phyloP scores from a whole-genome alignment of 352 stramenopile genomes.

The Globisporangium perplexum region DNA sequence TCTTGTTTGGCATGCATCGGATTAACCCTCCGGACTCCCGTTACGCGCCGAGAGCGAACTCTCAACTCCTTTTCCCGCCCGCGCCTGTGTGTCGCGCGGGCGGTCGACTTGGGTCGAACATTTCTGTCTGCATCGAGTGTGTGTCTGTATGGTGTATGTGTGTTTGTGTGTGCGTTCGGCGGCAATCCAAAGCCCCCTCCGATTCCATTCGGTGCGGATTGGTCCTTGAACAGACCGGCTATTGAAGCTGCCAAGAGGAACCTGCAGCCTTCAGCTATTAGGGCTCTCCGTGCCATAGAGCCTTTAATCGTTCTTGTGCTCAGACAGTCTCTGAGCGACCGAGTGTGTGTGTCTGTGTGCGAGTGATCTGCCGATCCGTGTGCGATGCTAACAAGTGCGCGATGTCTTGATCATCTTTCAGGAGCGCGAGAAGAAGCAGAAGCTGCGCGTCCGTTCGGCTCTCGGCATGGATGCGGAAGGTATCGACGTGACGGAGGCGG shows the following conservation, averaged over 20 bases:
- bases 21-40: constrained; percentile 90
- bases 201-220: constrained; percentile 72
- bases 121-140: constrained; percentile 10
- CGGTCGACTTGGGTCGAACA: constrained; percentile 77
- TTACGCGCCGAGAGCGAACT: constrained; percentile 76
- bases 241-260: constrained; percentile 86
- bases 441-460: constrained; percentile 72
- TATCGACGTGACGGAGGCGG: constrained; percentile 76
- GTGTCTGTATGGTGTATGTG: constrained; percentile 5
- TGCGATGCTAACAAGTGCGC: background rate
- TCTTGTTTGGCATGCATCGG: constrained; percentile 76
- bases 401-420: constrained; percentile 21
- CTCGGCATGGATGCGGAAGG: constrained; percentile 81
- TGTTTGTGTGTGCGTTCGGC: constrained; percentile 26
- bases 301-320: constrained; percentile 89
- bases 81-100: constrained; percentile 39
- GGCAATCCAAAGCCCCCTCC: constrained; percentile 85
- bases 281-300: constrained; percentile 57
- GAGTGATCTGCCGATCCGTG: too few relatives aligned
- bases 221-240: constrained; percentile 91
- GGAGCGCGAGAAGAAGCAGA: constrained; percentile 84
- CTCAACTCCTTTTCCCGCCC: constrained; percentile 47
- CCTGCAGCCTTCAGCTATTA: constrained; percentile 91
- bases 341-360: constrained; percentile 17
- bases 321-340: constrained; percentile 45